Base-by-base conservation (phyloP, 352 stramenopile species). In the Phytopythium kandeliae region DNA sequence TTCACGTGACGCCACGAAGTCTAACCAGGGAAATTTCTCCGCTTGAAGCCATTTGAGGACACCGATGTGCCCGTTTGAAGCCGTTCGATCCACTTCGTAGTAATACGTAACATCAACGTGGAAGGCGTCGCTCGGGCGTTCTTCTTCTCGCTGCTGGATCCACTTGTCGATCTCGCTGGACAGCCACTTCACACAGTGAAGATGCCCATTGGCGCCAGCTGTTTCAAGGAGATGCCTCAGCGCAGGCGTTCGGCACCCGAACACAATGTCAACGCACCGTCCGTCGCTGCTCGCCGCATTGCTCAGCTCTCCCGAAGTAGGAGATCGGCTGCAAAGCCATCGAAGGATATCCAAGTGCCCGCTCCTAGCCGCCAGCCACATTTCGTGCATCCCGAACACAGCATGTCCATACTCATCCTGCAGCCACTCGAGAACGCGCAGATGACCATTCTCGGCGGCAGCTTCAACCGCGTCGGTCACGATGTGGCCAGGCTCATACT, bases 351-450 rank as follows among this genome's bases (percentile, higher is more conserved):
- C 37, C 10, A 44, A 13, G 21, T 44, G 56, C 13, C 64, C 61
- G 35, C 64, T 57, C 1, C 65, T 51, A 4, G 60, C 63, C 21
- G 67, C 69, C 19, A 44, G 21, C 37, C 37, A 26, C 19, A 44
- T 44, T 8, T 62, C 45, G 25, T 74, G 55, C 63, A 80, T 71
- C 24, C 40, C 52, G 10, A 44, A 25, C 12, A 17, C 46, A n/a
- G 44, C 43, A 28, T 45, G 58, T 16, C 57, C 54, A 47, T 65
- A 54, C 11, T 62, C 4, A 2, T 17, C 33, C 16, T 55, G 44
- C 0, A 68, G 46, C 55, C 51, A 64, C 26, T 51, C 19, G 12
- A 62, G 50, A 5, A 68, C 44, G 15, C 35, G 50, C 2, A 62
- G 33, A 25, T 57, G 40, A 21, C 60, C 55, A 17, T 68, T 51